phyloP scores from a whole-genome alignment of 2,329 filamentous ascomycete species.

The Zopfia rhizophila region DNA sequence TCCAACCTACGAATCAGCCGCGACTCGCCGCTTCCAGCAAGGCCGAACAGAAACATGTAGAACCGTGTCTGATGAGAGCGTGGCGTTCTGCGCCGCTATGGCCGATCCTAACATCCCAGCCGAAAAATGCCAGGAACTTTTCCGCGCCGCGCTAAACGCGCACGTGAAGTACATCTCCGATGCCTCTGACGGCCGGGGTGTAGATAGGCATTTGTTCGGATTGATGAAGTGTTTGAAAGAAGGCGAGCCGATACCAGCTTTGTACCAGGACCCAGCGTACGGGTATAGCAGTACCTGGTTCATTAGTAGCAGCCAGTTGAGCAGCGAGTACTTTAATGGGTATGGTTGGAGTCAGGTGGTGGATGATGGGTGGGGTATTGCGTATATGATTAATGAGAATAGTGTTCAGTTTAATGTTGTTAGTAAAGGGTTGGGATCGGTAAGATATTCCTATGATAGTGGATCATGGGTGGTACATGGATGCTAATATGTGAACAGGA shows the following conservation, averaged over 20 bases:
- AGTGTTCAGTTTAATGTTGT: conserved; percentile 99
- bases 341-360: conserved; percentile 99
- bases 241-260: conserved; percentile 80
- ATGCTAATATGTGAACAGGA: conserved; percentile 57
- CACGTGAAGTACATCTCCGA: conserved; percentile 92
- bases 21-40: conserved; percentile 93
- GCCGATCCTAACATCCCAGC: conserved; percentile 72
- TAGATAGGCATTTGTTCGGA: conserved; percentile 96
- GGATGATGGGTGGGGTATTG: conserved; percentile 94
- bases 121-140: conserved; percentile 75
- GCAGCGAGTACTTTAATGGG: conserved; percentile 97
- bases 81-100: conserved; percentile 91
- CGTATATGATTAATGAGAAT: conserved; percentile 99
- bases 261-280: conserved; percentile 90
- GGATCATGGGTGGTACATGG: not conserved
- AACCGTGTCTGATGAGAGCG: conserved; percentile 87
- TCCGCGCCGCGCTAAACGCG: conserved; percentile 81
- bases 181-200: conserved; percentile 90
- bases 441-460: conserved; percentile 32
- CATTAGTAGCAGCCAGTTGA: conserved; percentile 87
- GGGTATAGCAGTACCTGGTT: conserved; percentile 89
- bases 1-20: conserved; percentile 96
- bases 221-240: conserved; percentile 88
- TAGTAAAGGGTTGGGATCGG: conserved; percentile 86
- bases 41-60: conserved; percentile 97